Conservation (phyloP, 2,329 filamentous ascomycete genomes). For the Ophiostoma ulmi region DNA sequence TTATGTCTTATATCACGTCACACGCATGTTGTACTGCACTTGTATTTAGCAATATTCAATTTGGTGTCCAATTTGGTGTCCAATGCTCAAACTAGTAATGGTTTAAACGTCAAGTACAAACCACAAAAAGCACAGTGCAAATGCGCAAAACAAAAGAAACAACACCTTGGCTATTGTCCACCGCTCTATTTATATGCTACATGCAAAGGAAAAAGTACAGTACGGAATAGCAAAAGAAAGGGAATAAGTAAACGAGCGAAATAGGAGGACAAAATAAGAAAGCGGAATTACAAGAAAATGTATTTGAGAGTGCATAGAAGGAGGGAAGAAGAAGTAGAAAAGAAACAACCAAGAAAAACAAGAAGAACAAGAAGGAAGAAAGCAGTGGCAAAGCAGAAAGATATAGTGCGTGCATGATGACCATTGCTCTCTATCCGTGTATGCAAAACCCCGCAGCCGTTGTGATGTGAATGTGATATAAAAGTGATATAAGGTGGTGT, state of each 20-base stretch:
- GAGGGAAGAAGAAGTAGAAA: not conserved
- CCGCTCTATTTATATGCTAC: conserved; percentile 3
- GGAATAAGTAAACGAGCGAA: not conserved
- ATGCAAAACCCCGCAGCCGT: not conserved
- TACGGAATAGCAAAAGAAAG: not conserved
- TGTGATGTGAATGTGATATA: not conserved
- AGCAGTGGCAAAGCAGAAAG: not conserved
- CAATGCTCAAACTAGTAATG: too few relatives aligned
- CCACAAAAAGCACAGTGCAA: not conserved
- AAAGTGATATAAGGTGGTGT: not conserved
- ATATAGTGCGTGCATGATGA: not conserved
- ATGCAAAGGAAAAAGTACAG: not conserved
- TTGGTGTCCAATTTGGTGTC: too few relatives aligned
- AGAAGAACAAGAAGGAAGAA: not conserved
- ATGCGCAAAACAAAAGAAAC: not conserved
- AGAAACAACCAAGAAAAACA: not conserved
- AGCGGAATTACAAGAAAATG: not conserved
- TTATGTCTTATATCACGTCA: too few relatives aligned
- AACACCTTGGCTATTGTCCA: not conserved
- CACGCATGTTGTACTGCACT: too few relatives aligned
- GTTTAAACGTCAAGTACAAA: not conserved
- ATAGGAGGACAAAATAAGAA: not conserved
- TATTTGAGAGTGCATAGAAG: not conserved
- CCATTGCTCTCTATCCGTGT: not conserved
- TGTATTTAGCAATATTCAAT: too few relatives aligned